Evolutionary conservation across 306 rosid species (phyloP), one percentile per base, ranked within the genome.

Genomic region (Vicia villosa): DNA sequence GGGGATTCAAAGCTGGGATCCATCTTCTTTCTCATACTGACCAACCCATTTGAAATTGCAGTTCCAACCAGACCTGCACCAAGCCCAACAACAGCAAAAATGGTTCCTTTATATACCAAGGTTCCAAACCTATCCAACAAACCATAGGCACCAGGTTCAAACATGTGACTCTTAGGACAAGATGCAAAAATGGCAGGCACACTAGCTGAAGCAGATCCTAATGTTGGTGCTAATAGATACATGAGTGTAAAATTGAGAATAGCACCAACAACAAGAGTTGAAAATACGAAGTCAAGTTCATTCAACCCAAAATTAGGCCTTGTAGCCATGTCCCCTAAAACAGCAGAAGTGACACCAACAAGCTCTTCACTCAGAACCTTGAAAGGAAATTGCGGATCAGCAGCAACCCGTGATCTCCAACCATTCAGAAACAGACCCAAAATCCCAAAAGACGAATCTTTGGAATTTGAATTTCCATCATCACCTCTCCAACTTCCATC

Each of bases 361-460:
- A 95, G 41, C 74, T 91, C 99, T 56, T 95, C 99, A 88, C 91
- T 95, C 50, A 95, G 50, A 52, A 95, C 99, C 90, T 95, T 95
- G 83, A 95, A 95, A 19, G 99, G 91, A 13, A 95, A 95, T 21
- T 95, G 97, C 7, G 99, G 99, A 91, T 95, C 99, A 12, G 99
- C 99, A 5, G 92, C 87, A 56, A 91, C 99, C 77, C 99, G 68
- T 5, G 97, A 89, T 87, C 95, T 86, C 99, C 97, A 95, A 4
- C 99, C 99, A 5, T 50, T 76, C 8, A 95, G 81, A 17, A 95
- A 80, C 12, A 91, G 55, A 41, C 88, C 89, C 34, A 95, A 21
- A 68, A 84, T 26, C 12, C 99, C 97, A 5, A 87, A 66, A 30
- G 86, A 73, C 5, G 93, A 74, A 9, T 81, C 60, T 24, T 24